Evolutionary conservation across 352 stramenopile species (phyloP).

Genomic region (Phytophthora syringae): DNA sequence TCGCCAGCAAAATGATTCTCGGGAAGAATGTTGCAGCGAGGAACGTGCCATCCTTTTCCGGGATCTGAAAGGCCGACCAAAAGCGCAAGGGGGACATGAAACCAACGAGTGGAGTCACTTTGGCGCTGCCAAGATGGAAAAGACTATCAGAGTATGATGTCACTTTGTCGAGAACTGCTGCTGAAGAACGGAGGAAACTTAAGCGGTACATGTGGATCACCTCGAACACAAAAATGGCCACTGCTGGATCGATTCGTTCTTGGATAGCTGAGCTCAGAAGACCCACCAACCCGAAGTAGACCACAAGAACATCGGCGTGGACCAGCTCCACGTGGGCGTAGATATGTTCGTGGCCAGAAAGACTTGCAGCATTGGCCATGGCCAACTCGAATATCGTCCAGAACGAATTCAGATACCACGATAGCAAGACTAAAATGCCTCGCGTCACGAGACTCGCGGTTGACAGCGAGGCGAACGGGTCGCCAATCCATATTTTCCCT

Average conservation of each 20-base stretch:
- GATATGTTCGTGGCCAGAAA: conserved; percentile 10
- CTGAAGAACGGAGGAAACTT: conserved; percentile 8
- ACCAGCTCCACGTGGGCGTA: conserved; percentile 34
- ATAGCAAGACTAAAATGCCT: conserved; percentile 23
- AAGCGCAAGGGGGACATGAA: conserved; percentile 29
- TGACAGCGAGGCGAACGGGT: conserved; percentile 44
- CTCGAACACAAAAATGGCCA: conserved; percentile 32
- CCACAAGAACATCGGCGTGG: conserved; percentile 35
- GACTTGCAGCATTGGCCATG: conserved; percentile 26
- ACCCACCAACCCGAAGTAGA: conserved; percentile 28
- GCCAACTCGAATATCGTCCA: conserved; percentile 44
- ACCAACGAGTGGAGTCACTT: conserved; percentile 2
- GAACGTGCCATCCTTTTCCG: conserved; percentile 21
- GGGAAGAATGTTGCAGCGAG: conserved; percentile 25
- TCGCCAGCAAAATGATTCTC: conserved; percentile 21
- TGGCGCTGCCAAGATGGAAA: conserved; percentile 7
- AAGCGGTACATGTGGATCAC: conserved; percentile 27
- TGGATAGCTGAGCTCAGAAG: conserved; percentile 20
- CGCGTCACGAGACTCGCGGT: conserved; percentile 23
- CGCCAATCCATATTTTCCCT: conserved; percentile 42
- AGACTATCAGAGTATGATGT: conserved; percentile 13
- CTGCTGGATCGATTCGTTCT: conserved; percentile 31
- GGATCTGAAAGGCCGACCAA: conserved; percentile 27
- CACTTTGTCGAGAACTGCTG: conserved; percentile 10
- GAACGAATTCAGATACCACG: conserved; percentile 40